Percentiles rank a stretch among this genome's conserved stretches.
phyloP scores from a whole-genome alignment of 192 early-diverging fungal species.

The Cladochytrium replicatum region DNA sequence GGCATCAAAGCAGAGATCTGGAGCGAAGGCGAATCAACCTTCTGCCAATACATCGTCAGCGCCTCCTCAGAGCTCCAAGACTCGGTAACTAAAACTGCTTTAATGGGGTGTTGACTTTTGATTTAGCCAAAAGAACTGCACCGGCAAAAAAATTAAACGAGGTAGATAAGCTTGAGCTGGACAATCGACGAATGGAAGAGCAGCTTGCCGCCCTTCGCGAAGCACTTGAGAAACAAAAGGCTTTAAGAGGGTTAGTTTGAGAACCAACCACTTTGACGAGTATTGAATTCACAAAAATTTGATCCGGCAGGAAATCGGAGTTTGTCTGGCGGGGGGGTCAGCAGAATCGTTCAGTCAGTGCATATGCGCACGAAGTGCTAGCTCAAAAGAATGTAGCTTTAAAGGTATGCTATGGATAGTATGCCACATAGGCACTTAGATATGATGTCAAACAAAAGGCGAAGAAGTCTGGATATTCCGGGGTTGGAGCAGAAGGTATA shows the following conservation, averaged over 20 bases:
- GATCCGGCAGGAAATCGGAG: too few species aligned
- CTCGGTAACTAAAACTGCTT: too few species aligned
- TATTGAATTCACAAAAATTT: too few species aligned
- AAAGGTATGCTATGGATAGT: not conserved
- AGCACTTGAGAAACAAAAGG: slow-evolving; percentile 14
- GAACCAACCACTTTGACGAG: not conserved
- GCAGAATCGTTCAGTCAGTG: not conserved
- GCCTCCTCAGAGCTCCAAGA: too few species aligned
- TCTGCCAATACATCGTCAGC: too few species aligned
- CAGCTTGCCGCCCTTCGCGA: slow-evolving; percentile 14
- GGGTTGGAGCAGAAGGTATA: not conserved
- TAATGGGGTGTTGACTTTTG: too few species aligned
- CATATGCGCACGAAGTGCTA: not conserved
- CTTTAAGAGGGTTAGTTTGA: slow-evolving; percentile 11
- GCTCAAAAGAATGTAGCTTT: not conserved
- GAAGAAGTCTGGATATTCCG: not conserved
- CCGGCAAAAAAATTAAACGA: too few species aligned
- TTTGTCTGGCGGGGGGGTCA: not conserved
- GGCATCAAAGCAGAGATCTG: too few species aligned
- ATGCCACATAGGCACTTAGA: too few species aligned
- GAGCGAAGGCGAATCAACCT: too few species aligned
- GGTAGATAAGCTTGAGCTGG: slow-evolving; percentile 12
- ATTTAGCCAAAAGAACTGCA: too few species aligned
- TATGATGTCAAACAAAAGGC: too few species aligned
- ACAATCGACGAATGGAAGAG: slow-evolving; percentile 23